Percentiles rank a stretch among this genome's conserved stretches.
These are phyloP conservation scores for Pythium scleroteichum DNA, from an alignment of 352 stramenopile genomes.

Conservation along the genomic window DNA sequence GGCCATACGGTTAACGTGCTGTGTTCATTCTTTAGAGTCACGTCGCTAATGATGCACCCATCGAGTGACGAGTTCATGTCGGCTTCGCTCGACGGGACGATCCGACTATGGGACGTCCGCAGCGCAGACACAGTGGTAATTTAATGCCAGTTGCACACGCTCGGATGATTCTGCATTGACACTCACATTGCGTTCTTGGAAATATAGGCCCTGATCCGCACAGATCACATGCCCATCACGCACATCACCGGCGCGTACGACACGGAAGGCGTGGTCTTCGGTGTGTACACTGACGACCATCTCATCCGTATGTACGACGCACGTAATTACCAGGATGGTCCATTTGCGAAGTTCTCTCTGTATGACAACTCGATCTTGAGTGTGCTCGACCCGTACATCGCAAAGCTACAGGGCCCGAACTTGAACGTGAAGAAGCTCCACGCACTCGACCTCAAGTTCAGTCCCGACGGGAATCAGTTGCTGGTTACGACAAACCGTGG, in stretches of 20 bases:
- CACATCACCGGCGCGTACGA: conserved; percentile 80
- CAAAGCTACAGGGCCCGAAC: conserved; percentile 46
- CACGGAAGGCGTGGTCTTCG: conserved; percentile 83
- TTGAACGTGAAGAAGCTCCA: conserved; percentile 67
- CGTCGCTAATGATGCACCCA: conserved; percentile 86
- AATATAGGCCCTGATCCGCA: conserved; percentile 57
- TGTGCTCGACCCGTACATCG: conserved; percentile 65
- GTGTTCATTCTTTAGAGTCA: conserved; percentile 47
- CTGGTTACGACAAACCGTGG: conserved; percentile 82
- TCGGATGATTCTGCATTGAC: not conserved
- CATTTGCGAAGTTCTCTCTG: conserved; percentile 87
- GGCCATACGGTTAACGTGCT: not conserved
- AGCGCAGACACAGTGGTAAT: conserved; percentile 58
- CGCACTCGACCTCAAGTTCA: conserved; percentile 81
- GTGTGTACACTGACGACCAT: conserved; percentile 82
- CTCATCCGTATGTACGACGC: conserved; percentile 90
- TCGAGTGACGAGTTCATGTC: conserved; percentile 84
- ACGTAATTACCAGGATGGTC: conserved; percentile 84
- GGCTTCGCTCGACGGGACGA: conserved; percentile 71
- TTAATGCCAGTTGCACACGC: not conserved
- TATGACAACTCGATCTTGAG: conserved; percentile 71
- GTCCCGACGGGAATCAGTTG: conserved; percentile 81
- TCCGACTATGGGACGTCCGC: conserved; percentile 83
- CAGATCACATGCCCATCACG: conserved; percentile 59
- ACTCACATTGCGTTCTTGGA: not conserved